phyloP scores from a whole-genome alignment of 164 flowering plant genomes.

The Vitis rotundifolia region DNA sequence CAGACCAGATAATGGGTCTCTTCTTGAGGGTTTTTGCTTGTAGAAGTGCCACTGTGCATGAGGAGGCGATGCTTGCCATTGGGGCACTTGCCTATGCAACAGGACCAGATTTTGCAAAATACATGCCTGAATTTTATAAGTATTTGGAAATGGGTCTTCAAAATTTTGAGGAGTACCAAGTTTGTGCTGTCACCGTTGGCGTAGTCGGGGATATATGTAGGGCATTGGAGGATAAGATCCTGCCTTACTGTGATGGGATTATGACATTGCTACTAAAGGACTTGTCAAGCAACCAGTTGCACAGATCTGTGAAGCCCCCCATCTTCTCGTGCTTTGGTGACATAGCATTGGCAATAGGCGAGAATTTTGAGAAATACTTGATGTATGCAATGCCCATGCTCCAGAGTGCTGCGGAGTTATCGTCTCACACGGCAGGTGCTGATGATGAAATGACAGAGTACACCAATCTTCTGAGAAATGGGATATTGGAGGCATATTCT shows the following conservation, averaged over 20 bases:
- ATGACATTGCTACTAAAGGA: slow-evolving; percentile 68
- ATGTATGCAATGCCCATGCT: slow-evolving; percentile 74
- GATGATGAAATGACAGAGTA: slow-evolving; percentile 66
- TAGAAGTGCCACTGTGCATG: slow-evolving; percentile 69
- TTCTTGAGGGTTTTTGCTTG: slow-evolving; percentile 67
- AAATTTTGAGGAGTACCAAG: slow-evolving; percentile 74
- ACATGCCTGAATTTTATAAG: slow-evolving; percentile 65
- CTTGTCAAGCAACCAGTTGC: slow-evolving; percentile 65
- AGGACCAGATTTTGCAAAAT: slow-evolving; percentile 60
- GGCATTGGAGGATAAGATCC: slow-evolving; percentile 64
- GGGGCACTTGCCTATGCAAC: slow-evolving; percentile 66
- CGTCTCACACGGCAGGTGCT: slow-evolving; percentile 47
- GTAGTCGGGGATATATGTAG: slow-evolving; percentile 73
- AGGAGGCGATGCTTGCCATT: slow-evolving; percentile 77
- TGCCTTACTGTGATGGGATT: slow-evolving; percentile 71
- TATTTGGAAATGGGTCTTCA: slow-evolving; percentile 79
- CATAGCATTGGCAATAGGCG: slow-evolving; percentile 70
- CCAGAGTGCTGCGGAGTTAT: slow-evolving; percentile 70
- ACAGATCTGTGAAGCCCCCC: slow-evolving; percentile 74
- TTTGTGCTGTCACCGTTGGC: slow-evolving; percentile 73
- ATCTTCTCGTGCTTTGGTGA: slow-evolving; percentile 78
- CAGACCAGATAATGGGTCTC: slow-evolving; percentile 67
- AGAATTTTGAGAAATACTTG: slow-evolving; percentile 63
- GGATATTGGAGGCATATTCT: slow-evolving; percentile 77
- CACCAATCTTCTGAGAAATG: slow-evolving; percentile 66